A percentile compares a stretch with the other conserved stretches of the same genome.
phyloP scores from a whole-genome alignment of 169 alveolate genomes.

The Plasmodium inui region DNA sequence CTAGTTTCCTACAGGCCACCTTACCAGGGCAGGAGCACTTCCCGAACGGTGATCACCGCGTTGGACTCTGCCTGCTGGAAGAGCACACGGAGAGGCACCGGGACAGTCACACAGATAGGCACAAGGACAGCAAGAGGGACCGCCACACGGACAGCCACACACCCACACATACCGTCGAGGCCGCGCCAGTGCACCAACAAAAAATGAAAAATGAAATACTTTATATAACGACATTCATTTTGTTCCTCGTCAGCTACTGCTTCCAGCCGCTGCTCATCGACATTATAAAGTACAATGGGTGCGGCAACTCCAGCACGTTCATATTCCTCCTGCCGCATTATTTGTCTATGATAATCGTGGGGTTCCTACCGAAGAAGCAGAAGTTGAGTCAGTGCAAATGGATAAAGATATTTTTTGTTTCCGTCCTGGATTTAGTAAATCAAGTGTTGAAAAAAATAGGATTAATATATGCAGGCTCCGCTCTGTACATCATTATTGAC shows the following conservation, averaged over 20 bases:
- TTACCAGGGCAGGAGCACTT: neutral
- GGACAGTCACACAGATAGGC: too few species aligned
- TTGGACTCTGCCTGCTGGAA: neutral
- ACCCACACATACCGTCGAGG: neutral
- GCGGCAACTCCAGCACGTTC: constrained; percentile 79
- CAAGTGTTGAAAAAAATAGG: constrained; percentile 82
- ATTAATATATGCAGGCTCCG: constrained; percentile 79
- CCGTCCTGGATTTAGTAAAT: constrained; percentile 76
- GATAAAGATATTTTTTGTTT: constrained; percentile 78
- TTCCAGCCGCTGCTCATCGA: constrained; percentile 47
- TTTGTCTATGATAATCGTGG: constrained; percentile 81
- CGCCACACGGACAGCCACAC: too few species aligned
- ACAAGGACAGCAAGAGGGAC: too few species aligned
- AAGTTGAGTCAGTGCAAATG: constrained; percentile 79
- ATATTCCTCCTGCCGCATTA: constrained; percentile 80
- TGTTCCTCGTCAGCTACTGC: constrained; percentile 52
- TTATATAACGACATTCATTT: constrained; percentile 23
- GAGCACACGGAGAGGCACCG: too few species aligned
- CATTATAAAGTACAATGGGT: constrained; percentile 58
- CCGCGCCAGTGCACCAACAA: neutral
- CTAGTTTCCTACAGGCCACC: neutral
- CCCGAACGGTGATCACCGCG: neutral
- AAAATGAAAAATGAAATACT: constrained; percentile 56
- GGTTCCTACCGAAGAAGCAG: constrained; percentile 75
- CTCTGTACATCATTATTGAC: constrained; percentile 79